Evolutionary conservation across 2,329 filamentous ascomycete species (phyloP).

Genomic region (Aspergillus bombycis): DNA sequence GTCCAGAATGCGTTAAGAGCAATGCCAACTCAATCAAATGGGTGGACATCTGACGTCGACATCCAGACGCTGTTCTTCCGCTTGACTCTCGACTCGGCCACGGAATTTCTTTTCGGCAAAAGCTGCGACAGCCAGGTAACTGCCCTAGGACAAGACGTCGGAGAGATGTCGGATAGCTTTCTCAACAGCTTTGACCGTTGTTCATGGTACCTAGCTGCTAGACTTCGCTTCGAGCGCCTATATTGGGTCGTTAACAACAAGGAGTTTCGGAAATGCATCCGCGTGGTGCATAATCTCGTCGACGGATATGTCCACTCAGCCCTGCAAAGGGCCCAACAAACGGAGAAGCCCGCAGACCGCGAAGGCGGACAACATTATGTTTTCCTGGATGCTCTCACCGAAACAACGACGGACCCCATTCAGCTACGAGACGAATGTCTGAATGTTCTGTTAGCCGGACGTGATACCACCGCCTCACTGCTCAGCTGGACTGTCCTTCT

Average conservation of each 20-base stretch:
- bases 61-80: constrained; percentile 78
- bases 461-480: constrained; percentile 55
- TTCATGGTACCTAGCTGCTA: constrained; percentile 27
- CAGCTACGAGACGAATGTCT: constrained; percentile 52
- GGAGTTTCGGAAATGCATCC: constrained; percentile 8
- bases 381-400: constrained; percentile 53
- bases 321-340: constrained; percentile 23
- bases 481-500: constrained; percentile 39
- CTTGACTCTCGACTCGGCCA: constrained; percentile 79
- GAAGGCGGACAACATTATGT: constrained; percentile 43
- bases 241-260: constrained; percentile 16
- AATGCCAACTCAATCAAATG: constrained; percentile 60
- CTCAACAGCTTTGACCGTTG: constrained; percentile 36
- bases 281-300: constrained; percentile 15
- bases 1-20: constrained; percentile 70
- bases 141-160: constrained; percentile 16
- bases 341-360: constrained; percentile 25
- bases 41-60: constrained; percentile 60
- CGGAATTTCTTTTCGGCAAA: constrained; percentile 80
- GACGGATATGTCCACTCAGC: constrained; percentile 11
- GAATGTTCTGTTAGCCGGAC: constrained; percentile 55
- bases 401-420: constrained; percentile 49
- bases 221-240: constrained; percentile 16
- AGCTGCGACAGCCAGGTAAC: constrained; percentile 56
- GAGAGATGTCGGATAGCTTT: constrained; percentile 19